phyloP scores from a whole-genome alignment of 2,329 filamentous ascomycete species.

The Plenodomus tracheiphilus region DNA sequence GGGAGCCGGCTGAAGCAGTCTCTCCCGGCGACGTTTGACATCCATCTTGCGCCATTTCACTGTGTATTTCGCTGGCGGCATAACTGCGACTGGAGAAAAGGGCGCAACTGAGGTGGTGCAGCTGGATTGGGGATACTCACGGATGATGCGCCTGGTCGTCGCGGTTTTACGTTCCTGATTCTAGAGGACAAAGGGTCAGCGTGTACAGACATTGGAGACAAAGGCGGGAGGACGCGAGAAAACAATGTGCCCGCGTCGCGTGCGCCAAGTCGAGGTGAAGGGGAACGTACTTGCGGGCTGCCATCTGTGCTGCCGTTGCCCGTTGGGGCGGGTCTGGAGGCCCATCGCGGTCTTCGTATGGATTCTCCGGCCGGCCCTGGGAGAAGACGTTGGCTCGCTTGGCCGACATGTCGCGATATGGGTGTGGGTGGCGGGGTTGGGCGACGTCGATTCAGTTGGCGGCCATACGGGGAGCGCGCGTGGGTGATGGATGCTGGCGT shows the following conservation, averaged over 20 bases:
- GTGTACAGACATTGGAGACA: not conserved
- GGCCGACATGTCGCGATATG: constrained; percentile 12
- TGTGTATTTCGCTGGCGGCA: constrained; percentile 3
- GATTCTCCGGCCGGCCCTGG: constrained; percentile 32
- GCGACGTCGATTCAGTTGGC: not conserved
- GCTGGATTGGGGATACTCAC: constrained; percentile 26
- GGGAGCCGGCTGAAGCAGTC: constrained; percentile 21
- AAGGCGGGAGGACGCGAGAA: not conserved
- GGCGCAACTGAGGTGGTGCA: constrained; percentile 2
- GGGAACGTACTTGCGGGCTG: constrained; percentile 58
- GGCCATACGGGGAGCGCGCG: not conserved
- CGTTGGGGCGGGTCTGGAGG: constrained; percentile 52
- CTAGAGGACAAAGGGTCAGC: constrained; percentile 26
- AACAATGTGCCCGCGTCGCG: not conserved
- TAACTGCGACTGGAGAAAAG: constrained; percentile 2
- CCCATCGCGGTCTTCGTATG: constrained; percentile 35
- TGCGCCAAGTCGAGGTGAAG: constrained; percentile 1
- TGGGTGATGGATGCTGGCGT: not conserved
- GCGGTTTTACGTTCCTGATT: constrained; percentile 32
- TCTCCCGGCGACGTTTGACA: constrained; percentile 3
- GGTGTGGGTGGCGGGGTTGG: not conserved
- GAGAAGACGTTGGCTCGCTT: constrained; percentile 33
- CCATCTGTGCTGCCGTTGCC: constrained; percentile 60
- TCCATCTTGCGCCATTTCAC: constrained; percentile 11
- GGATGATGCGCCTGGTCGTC: constrained; percentile 23